A percentile compares a stretch with the other conserved stretches of the same genome.
phyloP scores from a whole-genome alignment of 768 basidiomycete genomes.

The Boletales sp. region DNA sequence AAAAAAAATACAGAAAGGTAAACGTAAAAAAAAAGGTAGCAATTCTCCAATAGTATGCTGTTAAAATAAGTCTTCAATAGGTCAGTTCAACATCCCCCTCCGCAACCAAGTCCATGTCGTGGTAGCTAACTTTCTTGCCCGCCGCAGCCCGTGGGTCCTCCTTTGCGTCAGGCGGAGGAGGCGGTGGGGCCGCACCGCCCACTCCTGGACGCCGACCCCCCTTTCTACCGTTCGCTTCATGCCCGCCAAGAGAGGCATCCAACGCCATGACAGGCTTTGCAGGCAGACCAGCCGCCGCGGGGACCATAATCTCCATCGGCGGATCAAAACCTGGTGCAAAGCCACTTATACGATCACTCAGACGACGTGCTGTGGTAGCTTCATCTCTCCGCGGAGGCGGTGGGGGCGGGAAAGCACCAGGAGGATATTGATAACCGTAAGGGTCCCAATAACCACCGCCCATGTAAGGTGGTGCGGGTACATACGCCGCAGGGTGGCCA shows the following conservation, averaged over 20 bases:
- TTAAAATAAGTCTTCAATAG: conserved; percentile 30
- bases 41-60: conserved; percentile 20
- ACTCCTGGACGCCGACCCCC: conserved; percentile 37
- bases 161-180: conserved; percentile 84
- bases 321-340: conserved; percentile 53
- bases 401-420: conserved; percentile 33
- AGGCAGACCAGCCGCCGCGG: conserved; percentile 71
- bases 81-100: conserved; percentile 68
- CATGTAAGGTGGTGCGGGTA: conserved; percentile 38
- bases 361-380: conserved; percentile 52
- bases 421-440: conserved; percentile 40
- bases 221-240: conserved; percentile 31
- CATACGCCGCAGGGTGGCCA: conserved; percentile 32
- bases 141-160: conserved; percentile 91
- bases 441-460: conserved; percentile 44
- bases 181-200: conserved; percentile 57
- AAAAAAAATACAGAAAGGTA: background rate
- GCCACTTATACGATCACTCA: conserved; percentile 81
- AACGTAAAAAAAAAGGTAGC: conserved; percentile 14
- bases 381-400: conserved; percentile 55
- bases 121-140: conserved; percentile 87
- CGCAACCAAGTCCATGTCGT: conserved; percentile 93
- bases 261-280: conserved; percentile 68
- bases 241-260: conserved; percentile 46
- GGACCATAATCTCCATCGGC: conserved; percentile 42